Evolutionary conservation across 352 stramenopile genomes (phyloP).

Genomic region (Globisporangium iwayamae): DNA sequence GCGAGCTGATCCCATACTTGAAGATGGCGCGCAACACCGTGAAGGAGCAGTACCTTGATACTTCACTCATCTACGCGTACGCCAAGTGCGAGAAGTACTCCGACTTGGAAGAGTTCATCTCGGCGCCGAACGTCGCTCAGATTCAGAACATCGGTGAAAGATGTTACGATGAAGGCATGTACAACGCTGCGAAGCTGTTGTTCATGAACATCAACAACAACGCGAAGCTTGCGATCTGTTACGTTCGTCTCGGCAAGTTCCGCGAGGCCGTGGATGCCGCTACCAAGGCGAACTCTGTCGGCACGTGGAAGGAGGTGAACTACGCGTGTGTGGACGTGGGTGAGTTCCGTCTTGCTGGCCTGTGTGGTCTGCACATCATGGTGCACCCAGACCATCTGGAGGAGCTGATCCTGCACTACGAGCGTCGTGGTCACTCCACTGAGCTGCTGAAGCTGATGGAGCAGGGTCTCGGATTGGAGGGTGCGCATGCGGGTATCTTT

Average conservation of each 20-base stretch:
- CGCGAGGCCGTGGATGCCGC: constrained; percentile 98
- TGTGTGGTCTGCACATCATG: constrained; percentile 99
- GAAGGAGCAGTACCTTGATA: constrained; percentile 99
- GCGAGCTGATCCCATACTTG: constrained; percentile 97
- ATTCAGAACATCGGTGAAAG: constrained; percentile 99
- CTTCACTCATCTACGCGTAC: constrained; percentile 98
- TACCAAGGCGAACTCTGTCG: constrained; percentile 98
- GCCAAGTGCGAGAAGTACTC: constrained; percentile 98
- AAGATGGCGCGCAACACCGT: constrained; percentile 99
- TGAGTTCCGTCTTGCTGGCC: constrained; percentile 97
- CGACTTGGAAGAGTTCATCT: constrained; percentile 99
- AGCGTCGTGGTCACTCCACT: constrained; percentile 95
- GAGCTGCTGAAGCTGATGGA: constrained; percentile 98
- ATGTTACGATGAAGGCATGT: constrained; percentile 98
- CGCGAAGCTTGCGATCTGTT: constrained; percentile 99
- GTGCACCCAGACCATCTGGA: constrained; percentile 99
- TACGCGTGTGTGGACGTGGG: constrained; percentile 97
- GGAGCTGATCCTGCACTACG: constrained; percentile 99
- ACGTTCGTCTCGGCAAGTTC: constrained; percentile 98
- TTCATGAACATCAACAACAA: constrained; percentile 99
- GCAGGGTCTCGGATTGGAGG: constrained; percentile 98
- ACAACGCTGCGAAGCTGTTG: constrained; percentile 97
- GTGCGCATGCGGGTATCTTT: constrained; percentile 99
- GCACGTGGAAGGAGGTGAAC: constrained; percentile 99
- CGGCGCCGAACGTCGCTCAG: constrained; percentile 98